Percentiles rank a stretch among this genome's conserved stretches.
phyloP scores from a whole-genome alignment of 2,329 filamentous ascomycete species.

The Colletotrichum endophyticum region DNA sequence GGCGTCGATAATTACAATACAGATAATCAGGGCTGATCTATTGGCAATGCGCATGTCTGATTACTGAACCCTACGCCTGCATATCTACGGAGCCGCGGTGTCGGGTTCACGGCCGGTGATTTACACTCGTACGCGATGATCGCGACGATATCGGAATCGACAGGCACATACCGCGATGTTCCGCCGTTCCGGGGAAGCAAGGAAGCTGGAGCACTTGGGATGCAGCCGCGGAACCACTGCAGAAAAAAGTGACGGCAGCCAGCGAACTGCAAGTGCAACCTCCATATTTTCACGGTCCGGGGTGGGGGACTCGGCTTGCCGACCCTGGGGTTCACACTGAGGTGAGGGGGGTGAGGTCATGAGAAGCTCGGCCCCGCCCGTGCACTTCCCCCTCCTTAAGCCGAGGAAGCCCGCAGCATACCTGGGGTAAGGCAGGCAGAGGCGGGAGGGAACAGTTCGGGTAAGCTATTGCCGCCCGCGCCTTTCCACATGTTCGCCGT shows the following conservation, averaged over 20 bases:
- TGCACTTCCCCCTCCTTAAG: constrained; percentile 13
- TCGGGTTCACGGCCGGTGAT: neutral
- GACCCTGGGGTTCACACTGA: neutral
- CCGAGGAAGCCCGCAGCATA: constrained; percentile 18
- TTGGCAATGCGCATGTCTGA: neutral
- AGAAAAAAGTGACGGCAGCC: neutral
- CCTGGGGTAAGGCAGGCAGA: constrained; percentile 7
- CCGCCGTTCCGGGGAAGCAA: neutral
- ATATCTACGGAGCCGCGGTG: neutral
- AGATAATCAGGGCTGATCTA: neutral
- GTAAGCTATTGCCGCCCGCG: neutral
- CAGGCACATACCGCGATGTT: neutral
- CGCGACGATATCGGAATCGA: neutral
- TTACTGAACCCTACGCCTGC: neutral
- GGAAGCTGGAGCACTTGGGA: neutral
- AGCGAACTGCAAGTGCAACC: neutral
- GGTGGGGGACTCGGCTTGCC: constrained; percentile 12
- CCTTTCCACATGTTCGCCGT: constrained; percentile 15
- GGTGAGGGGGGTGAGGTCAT: constrained; percentile 7
- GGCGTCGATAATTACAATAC: neutral
- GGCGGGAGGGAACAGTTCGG: neutral
- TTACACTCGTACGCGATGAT: neutral
- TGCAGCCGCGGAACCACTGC: neutral
- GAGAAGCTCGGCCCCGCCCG: constrained; percentile 17
- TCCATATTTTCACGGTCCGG: constrained; percentile 15